These are phyloP conservation scores for Oryza australiensis DNA, from an alignment of 176 grass and related monocot genomes.

Conservation along the genomic window DNA sequence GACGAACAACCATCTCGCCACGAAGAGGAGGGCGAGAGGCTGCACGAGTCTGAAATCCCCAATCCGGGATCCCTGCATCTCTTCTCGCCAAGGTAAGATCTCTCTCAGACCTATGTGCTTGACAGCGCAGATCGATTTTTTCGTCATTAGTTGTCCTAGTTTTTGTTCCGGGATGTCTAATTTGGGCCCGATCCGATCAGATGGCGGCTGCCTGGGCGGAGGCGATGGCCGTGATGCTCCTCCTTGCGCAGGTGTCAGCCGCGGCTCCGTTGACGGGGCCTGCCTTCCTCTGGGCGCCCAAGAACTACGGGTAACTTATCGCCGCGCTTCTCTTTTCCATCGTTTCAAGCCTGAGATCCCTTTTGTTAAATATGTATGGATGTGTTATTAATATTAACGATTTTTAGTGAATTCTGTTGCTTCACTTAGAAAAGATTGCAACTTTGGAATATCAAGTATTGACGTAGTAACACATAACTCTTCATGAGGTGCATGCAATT, in stretches of 20 bases:
- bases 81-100: slow-evolving; percentile 24
- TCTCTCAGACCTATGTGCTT: not conserved
- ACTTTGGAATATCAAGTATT: not conserved
- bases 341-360: slow-evolving; percentile 23
- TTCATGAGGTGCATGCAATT: not conserved
- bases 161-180: not conserved
- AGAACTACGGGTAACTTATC: slow-evolving; percentile 62
- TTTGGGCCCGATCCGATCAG: slow-evolving; percentile 1
- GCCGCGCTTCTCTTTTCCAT: slow-evolving; percentile 1
- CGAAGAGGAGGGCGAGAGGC: not conserved
- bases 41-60: slow-evolving; percentile 12
- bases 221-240: slow-evolving; percentile 36
- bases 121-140: not conserved
- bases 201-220: slow-evolving; percentile 40
- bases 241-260: slow-evolving; percentile 8
- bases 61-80: slow-evolving; percentile 2
- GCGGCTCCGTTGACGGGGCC: slow-evolving; percentile 41
- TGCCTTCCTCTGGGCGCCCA: slow-evolving; percentile 75
- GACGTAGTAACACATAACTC: not conserved
- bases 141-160: not conserved
- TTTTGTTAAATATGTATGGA: slow-evolving; percentile 3
- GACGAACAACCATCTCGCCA: too few relatives aligned
- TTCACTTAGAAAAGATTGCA: not conserved
- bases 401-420: not conserved
- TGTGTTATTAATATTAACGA: not conserved